phyloP scores from a whole-genome alignment of 2,329 filamentous ascomycete genomes.

The Daldinia eschscholtzii region DNA sequence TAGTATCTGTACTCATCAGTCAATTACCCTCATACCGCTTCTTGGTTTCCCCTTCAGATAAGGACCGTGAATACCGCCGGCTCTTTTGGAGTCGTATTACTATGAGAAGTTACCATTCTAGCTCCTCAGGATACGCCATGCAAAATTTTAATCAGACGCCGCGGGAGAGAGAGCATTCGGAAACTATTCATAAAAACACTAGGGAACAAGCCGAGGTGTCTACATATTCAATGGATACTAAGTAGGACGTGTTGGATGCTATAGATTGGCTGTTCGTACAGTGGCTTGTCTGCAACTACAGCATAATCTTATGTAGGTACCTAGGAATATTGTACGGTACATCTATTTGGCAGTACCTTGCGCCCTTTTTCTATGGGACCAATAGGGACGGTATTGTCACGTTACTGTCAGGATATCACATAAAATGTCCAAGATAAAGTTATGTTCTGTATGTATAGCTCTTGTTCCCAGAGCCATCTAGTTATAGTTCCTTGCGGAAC shows the following conservation, averaged over 20 bases:
- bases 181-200: neutral
- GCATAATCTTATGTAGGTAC: too few species aligned
- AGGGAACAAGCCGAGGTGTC: neutral
- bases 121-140: slow-evolving; percentile 29
- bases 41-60: slow-evolving; percentile 38
- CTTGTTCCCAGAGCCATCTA: too few species aligned
- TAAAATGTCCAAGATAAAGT: too few species aligned
- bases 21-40: slow-evolving; percentile 44
- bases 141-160: slow-evolving; percentile 6
- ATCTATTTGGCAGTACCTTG: too few species aligned
- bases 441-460: too few species aligned
- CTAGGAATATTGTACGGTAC: too few species aligned
- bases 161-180: neutral
- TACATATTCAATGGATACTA: neutral
- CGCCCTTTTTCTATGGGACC: too few species aligned
- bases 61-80: slow-evolving; percentile 36
- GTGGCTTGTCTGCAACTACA: too few species aligned
- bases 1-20: slow-evolving; percentile 37
- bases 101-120: slow-evolving; percentile 28
- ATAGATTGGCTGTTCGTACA: too few species aligned
- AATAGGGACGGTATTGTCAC: too few species aligned
- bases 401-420: too few species aligned
- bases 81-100: slow-evolving; percentile 35
- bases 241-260: neutral
- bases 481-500: too few species aligned